Conservation (phyloP, 2,329 filamentous ascomycete genomes). For the Sphaerulina vaccinii region DNA sequence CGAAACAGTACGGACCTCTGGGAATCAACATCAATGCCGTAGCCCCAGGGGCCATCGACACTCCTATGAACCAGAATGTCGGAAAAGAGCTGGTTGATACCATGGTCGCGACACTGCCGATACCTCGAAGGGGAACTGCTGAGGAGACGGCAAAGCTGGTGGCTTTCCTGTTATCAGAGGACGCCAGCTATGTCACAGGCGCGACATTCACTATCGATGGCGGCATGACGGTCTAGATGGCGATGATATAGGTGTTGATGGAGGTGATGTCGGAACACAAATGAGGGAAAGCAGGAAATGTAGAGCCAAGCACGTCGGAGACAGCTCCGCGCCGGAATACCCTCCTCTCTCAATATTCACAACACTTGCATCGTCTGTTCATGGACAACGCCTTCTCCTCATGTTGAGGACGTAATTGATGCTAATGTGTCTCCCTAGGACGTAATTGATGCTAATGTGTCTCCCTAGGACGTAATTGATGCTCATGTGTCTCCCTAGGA, state of each 20-base stretch:
- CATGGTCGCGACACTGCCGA: conserved; percentile 11
- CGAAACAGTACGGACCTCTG: conserved; percentile 22
- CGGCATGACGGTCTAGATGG: conserved; percentile 22
- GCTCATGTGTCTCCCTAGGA: too few relatives aligned
- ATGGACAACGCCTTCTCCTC: too few relatives aligned
- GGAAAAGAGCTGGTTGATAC: neutral
- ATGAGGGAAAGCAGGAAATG: too few relatives aligned
- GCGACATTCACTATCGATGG: conserved; percentile 49
- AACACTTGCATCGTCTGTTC: too few relatives aligned
- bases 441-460: too few relatives aligned
- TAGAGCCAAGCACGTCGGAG: too few relatives aligned
- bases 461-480: too few relatives aligned
- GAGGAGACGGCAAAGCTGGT: conserved; percentile 47
- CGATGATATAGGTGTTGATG: neutral
- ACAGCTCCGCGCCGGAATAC: too few relatives aligned
- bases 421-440: too few relatives aligned
- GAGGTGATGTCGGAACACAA: neutral
- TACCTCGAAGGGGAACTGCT: conserved; percentile 22
- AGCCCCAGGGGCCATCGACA: conserved; percentile 34
- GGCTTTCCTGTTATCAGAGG: conserved; percentile 49
- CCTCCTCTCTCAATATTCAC: too few relatives aligned
- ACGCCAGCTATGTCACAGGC: conserved; percentile 49
- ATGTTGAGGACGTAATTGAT: too few relatives aligned
- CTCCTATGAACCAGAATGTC: conserved; percentile 35
- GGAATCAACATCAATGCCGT: conserved; percentile 30